Evolutionary conservation across 1,284 basidiomycete species (phyloP).

Genomic region (Pulchroboletus neoregius): DNA sequence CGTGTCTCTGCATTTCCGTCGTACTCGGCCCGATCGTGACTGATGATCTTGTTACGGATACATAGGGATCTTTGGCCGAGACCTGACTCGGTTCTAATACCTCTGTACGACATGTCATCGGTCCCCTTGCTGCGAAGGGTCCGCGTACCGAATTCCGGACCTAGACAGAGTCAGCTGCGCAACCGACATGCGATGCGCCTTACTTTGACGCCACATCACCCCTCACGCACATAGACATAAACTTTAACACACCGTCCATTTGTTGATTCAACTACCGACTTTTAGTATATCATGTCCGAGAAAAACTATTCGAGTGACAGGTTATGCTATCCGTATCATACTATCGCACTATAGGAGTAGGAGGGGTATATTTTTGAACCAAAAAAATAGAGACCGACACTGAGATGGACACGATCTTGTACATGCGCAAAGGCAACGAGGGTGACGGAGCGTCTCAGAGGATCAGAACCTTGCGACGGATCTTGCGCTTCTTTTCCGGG

Average conservation of each 20-base stretch:
- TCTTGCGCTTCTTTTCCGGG: conserved; percentile 31
- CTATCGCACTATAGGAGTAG: conserved; percentile 6
- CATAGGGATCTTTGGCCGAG: conserved; percentile 78
- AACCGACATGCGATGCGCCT: not conserved
- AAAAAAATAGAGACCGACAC: conserved; percentile 8
- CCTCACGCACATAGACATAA: conserved; percentile 7
- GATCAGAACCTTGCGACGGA: conserved; percentile 31
- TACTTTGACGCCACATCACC: not conserved
- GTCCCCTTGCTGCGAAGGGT: not conserved
- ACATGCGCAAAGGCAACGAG: not conserved
- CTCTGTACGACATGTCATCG: conserved; percentile 4
- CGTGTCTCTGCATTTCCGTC: conserved; percentile 12
- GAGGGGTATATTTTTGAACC: conserved; percentile 13
- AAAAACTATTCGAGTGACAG: conserved; percentile 15
- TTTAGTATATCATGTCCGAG: conserved; percentile 12
- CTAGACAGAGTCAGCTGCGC: not conserved
- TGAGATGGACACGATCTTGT: conserved; percentile 2
- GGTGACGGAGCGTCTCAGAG: conserved; percentile 14
- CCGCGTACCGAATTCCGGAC: not conserved
- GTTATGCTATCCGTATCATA: conserved; percentile 26
- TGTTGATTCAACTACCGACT: conserved; percentile 3
- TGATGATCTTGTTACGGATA: conserved; percentile 28
- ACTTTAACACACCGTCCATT: not conserved
- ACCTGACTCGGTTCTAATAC: conserved; percentile 69
- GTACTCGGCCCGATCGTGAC: conserved; percentile 10